A percentile compares a stretch with the other conserved stretches of the same genome.
These are phyloP conservation scores for Strobilomyces echinocephalus DNA, from an alignment of 768 basidiomycete species.

Conservation along the genomic window DNA sequence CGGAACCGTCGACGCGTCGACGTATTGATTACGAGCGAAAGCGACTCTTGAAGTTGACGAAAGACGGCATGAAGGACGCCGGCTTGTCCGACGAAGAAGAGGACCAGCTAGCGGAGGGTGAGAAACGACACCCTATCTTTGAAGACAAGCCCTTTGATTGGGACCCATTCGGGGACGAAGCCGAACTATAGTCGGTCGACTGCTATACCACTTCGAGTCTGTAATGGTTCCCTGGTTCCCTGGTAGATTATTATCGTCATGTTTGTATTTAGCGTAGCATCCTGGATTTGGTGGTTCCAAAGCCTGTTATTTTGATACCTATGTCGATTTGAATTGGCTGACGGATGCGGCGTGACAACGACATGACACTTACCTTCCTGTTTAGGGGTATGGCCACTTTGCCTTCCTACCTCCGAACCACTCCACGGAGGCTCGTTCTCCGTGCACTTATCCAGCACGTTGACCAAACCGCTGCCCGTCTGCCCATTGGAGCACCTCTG, in stretches of 20 bases:
- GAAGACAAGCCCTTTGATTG: conserved; percentile 29
- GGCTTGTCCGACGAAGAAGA: conserved; percentile 23
- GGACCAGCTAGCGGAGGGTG: conserved; percentile 15
- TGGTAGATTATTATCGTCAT: conserved; percentile 8
- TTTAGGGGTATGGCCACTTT: background rate
- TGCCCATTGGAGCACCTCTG: background rate
- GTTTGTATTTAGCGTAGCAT: conserved; percentile 6
- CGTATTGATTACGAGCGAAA: conserved; percentile 30
- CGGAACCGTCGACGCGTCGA: conserved; percentile 23
- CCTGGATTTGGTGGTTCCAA: background rate
- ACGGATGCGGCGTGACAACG: no score
- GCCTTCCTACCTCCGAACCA: background rate
- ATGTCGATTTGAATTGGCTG: no score
- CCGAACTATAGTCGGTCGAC: conserved; percentile 12
- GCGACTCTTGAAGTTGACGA: conserved; percentile 26
- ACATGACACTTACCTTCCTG: background rate
- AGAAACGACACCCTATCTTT: conserved; percentile 20
- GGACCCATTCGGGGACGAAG: conserved; percentile 30
- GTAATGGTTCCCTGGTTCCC: background rate
- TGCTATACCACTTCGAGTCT: background rate
- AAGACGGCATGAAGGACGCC: conserved; percentile 26
- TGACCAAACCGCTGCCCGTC: background rate
- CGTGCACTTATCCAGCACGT: background rate
- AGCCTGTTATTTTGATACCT: conserved; percentile 2
- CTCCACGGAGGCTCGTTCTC: no score